Evolutionary conservation across 31 red algal genomes (phyloP).

Genomic region (Endocladia muricata): DNA sequence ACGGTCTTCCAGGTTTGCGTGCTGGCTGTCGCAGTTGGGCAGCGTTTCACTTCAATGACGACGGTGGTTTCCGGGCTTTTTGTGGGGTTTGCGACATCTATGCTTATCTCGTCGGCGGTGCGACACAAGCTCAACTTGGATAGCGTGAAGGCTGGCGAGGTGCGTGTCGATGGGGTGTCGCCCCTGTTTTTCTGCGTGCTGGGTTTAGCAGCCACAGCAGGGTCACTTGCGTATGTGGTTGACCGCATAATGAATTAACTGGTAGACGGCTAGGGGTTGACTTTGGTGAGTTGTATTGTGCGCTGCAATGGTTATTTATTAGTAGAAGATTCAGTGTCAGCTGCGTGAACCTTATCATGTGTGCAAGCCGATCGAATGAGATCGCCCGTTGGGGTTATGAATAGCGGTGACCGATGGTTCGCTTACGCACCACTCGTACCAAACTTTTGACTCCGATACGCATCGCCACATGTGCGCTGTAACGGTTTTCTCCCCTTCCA

Average conservation of each 20-base stretch:
- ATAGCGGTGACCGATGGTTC: slow-evolving; percentile 63
- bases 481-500: slow-evolving; percentile 56
- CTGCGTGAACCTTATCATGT: slow-evolving; percentile 7
- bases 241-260: not conserved
- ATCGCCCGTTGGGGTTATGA: slow-evolving; percentile 73
- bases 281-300: not conserved
- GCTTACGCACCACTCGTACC: slow-evolving; percentile 82
- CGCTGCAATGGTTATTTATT: too few relatives aligned
- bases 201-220: not conserved
- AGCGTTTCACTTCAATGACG: not conserved
- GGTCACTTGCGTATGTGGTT: not conserved
- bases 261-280: too few relatives aligned
- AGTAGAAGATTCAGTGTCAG: too few relatives aligned
- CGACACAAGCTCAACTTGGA: not conserved
- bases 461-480: slow-evolving; percentile 71
- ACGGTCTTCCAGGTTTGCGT: slow-evolving; percentile 1
- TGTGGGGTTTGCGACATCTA: not conserved
- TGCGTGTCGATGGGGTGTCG: not conserved
- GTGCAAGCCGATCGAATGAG: slow-evolving; percentile 50
- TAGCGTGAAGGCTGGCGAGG: not conserved
- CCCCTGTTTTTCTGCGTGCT: slow-evolving; percentile 5
- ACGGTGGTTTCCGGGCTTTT: not conserved
- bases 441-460: slow-evolving; percentile 41
- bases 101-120: not conserved
- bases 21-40: not conserved